These are phyloP conservation scores for Aspergillus incahuasiensis DNA, from an alignment of 495 filamentous ascomycete species.

Conservation along the genomic window DNA sequence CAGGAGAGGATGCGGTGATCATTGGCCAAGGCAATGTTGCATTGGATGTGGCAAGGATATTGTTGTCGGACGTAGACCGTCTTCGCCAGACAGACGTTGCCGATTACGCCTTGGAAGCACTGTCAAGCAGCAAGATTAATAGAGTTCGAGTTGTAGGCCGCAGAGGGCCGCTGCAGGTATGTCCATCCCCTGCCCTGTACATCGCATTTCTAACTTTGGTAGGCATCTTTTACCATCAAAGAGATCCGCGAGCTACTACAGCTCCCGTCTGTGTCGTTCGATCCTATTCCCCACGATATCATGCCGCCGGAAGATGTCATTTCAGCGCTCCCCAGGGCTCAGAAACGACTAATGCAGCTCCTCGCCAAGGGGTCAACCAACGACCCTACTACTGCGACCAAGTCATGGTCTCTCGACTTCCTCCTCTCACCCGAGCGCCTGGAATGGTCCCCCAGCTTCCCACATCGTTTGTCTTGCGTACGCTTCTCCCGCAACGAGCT, in stretches of 20 bases:
- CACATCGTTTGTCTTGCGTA: conserved; percentile 51
- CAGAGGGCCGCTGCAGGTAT: conserved; percentile 79
- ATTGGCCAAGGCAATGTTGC: conserved; percentile 97
- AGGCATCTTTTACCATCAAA: conserved; percentile 92
- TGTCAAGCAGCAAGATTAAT: conserved; percentile 70
- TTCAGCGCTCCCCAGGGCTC: conserved; percentile 62
- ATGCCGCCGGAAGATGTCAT: conserved; percentile 55
- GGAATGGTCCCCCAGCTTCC: conserved; percentile 41
- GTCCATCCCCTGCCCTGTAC: conserved; percentile 26
- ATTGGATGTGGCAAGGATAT: conserved; percentile 84
- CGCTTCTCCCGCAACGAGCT: conserved; percentile 62
- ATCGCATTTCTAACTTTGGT: background rate
- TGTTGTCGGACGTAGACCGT: conserved; percentile 66
- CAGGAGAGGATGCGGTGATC: conserved; percentile 79
- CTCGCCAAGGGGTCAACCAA: conserved; percentile 65
- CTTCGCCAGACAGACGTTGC: conserved; percentile 84
- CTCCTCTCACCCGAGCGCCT: conserved; percentile 72
- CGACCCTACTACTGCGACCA: conserved; percentile 41
- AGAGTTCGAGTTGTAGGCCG: conserved; percentile 80
- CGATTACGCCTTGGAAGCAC: conserved; percentile 68
- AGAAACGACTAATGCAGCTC: conserved; percentile 73
- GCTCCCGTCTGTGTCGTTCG: conserved; percentile 67
- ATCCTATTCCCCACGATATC: conserved; percentile 58
- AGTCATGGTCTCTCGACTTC: conserved; percentile 80
- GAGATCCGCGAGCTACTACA: conserved; percentile 83